phyloP scores from a whole-genome alignment of 768 basidiomycete species.

The Auriculariales sp. region DNA sequence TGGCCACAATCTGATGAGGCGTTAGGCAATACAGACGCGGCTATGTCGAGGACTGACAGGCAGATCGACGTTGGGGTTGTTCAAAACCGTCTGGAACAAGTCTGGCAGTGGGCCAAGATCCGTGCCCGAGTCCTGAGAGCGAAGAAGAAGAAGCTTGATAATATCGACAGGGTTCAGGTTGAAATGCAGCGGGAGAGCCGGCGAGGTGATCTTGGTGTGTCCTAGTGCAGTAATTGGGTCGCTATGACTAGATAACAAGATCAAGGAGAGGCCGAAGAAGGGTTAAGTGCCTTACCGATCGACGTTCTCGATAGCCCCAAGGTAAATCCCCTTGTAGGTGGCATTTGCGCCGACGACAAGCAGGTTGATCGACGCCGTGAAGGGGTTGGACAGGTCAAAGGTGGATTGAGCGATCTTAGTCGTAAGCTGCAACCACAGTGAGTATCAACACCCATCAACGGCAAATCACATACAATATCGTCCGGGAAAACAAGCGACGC shows the following conservation, averaged over 20 bases:
- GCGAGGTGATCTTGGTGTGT: conserved; percentile 43
- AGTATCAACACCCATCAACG: too few relatives aligned
- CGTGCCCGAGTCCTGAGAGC: conserved; percentile 38
- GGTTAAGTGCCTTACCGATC: not conserved
- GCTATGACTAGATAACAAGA: not conserved
- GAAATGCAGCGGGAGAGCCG: conserved; percentile 41
- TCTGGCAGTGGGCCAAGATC: conserved; percentile 43
- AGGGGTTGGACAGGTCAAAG: conserved; percentile 50
- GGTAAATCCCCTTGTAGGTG: conserved; percentile 35
- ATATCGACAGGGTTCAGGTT: conserved; percentile 50
- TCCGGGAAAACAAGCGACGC: conserved; percentile 45
- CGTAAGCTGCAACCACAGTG: too few relatives aligned
- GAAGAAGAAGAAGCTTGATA: conserved; percentile 35
- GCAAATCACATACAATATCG: too few relatives aligned
- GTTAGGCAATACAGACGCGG: not conserved
- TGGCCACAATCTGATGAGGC: conserved; percentile 31
- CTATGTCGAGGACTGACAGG: conserved; percentile 23
- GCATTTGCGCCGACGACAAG: conserved; percentile 39
- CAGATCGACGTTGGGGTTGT: conserved; percentile 35
- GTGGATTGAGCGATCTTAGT: conserved; percentile 44
- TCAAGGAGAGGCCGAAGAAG: not conserved
- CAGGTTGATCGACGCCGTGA: conserved; percentile 57
- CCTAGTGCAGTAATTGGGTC: conserved; percentile 46
- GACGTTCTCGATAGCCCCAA: conserved; percentile 22
- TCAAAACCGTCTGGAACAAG: conserved; percentile 38